Base-by-base conservation (phyloP, 371 early-diverging fungal genomes). In the Mucor piriformis region DNA sequence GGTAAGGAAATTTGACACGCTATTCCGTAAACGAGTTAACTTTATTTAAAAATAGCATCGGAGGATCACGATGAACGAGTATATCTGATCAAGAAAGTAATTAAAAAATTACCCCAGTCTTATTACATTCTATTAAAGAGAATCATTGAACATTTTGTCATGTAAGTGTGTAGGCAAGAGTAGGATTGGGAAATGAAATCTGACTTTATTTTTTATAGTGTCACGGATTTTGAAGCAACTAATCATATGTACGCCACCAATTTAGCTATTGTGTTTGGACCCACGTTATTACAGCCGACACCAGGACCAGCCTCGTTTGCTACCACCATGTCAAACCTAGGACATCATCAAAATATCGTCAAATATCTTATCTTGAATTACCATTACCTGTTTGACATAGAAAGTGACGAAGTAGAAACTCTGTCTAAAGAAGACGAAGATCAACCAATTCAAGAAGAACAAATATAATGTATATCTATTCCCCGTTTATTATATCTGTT, bases 211-310 rank as follows among this genome's bases (percentile, higher is more conserved):
- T 56, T 42, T 46, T 33, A 12, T 61, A 84, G 88, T 23, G 89
- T 93, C 7, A 93, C 92, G 2, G 92, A 92, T 67, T 91, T 77
- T 50, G 90, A 92, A 62, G 90, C 90, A 37, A 78, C 81, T 63
- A 93, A 92, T 63, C 92, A 93, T 60, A 93, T 93, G 93, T 92
- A 92, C 63, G 91, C 90, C 15, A 88, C 88, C 23, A 93, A 93
- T 52, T 76, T 93, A 27, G 92, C 93, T 2, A 89, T 93, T 59
- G 93, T 93, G 44, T 93, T 93, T 82, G 93, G 93, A 4, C 93
- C 93, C 2, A 90, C 88, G 3, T 67, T 93, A 46, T 66, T 92
- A 50, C 88, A 89, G 16, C 87, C 93, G 10, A 88, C 80, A 3
- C 90, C 92, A 2, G 82, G 87, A 0, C 81, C 87, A n/a, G 79